A percentile compares a stretch with the other conserved stretches of the same genome.
Conservation (phyloP, 495 filamentous ascomycete genomes). For the Lasiosphaeria miniovina region DNA sequence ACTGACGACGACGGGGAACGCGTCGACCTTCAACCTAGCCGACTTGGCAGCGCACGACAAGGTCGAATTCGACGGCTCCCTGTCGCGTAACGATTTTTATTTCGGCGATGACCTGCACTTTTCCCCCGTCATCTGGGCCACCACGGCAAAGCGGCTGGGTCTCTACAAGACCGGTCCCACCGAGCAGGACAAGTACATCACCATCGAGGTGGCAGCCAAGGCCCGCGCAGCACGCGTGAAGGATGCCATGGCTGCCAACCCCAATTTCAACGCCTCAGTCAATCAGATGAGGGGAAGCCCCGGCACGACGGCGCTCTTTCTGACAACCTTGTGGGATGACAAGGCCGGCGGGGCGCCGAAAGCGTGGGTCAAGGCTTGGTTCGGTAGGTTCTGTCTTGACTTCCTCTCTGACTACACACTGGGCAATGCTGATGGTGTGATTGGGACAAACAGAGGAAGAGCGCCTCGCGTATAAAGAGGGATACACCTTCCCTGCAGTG, state of each 20-base stretch:
- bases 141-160: slow-evolving; percentile 9
- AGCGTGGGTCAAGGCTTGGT: slow-evolving; percentile 21
- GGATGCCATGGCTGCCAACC: slow-evolving; percentile 24
- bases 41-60: slow-evolving; percentile 26
- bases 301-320: slow-evolving; percentile 27
- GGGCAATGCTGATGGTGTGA: not conserved
- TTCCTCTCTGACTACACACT: not conserved
- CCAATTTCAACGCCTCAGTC: slow-evolving; percentile 19
- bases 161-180: slow-evolving; percentile 8
- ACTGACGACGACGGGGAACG: slow-evolving; percentile 25
- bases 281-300: slow-evolving; percentile 21
- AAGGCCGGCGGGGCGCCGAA: slow-evolving; percentile 21
- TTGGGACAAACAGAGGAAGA: not conserved
- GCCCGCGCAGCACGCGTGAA: slow-evolving; percentile 23
- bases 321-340: slow-evolving; percentile 23
- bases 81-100: slow-evolving; percentile 26
- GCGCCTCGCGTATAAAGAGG: not conserved
- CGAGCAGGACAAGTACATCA: slow-evolving; percentile 20
- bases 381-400: slow-evolving; percentile 9
- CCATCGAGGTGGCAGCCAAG: slow-evolving; percentile 24
- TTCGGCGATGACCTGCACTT: slow-evolving; percentile 28
- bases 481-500: slow-evolving; percentile 7
- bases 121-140: slow-evolving; percentile 24
- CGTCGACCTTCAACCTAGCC: slow-evolving; percentile 26
- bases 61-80: slow-evolving; percentile 32